Base-by-base conservation (phyloP, 352 stramenopile genomes). In the Blastocystis sp. region DNA sequence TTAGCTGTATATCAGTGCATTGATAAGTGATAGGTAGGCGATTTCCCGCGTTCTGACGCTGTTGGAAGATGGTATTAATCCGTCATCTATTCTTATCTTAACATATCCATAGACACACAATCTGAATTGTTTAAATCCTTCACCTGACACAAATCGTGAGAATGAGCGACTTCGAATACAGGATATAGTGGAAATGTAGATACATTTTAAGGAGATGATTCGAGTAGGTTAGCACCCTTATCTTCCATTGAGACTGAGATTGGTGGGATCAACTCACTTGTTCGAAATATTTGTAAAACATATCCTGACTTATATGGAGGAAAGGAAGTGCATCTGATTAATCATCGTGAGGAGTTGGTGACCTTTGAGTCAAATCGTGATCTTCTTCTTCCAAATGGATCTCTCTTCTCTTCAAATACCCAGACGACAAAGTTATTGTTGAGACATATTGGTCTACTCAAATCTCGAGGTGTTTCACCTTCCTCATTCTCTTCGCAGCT, bases 281-380 rank as follows among this genome's bases (percentile, higher is more conserved):
- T 84, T 30, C 42, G 48, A 33, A 68, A 11, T 33, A 68, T 64
- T 15, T 40, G 24, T 11, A 68, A 37, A 24, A 44, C 64, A 11
- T 84, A 64, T 44, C 51, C 48, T 13, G 53, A 84, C n/a, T n/a
- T 84, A 1, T 84, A 69, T 24, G 30, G 33, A 19, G 73, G 53
- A 42, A n/a, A 84, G 53, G 24, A 30, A 1, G 57, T 53, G 15
- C 51, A 37, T 33, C 53, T 84, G 13, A 64, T 84, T 35, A 64
- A 64, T n/a, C 44, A 66, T 27, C 17, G 73, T 17, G 73, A 84
- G 51, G 42, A 13, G 48, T 1, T 84, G 9, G 54, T 84, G 15
- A 30, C 44, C 24, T 84, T 84, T 42, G 73, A 84, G 51, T 33
- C 73, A 64, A 64, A 84, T 48, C 73, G 73, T 15, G 15, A 66